A percentile compares a stretch with the other conserved stretches of the same genome.
These are phyloP conservation scores for Oryza longistaminata DNA, from an alignment of 176 grass and related monocot genomes.

Conservation along the genomic window DNA sequence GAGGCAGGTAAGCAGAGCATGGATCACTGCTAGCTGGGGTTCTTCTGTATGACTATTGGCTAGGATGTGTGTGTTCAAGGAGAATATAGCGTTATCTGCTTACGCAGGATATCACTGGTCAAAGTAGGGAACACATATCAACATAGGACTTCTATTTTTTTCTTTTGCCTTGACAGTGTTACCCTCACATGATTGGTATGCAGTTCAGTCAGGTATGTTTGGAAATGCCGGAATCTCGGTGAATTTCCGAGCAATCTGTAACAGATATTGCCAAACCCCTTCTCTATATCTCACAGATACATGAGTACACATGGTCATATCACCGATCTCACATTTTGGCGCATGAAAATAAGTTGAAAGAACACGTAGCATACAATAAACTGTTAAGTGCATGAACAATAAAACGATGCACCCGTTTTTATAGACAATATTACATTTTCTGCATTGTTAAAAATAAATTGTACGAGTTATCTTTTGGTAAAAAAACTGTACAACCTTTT, in stretches of 20 bases:
- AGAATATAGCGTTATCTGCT: background rate
- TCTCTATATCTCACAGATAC: background rate
- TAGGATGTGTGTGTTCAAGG: background rate
- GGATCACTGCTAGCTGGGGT: background rate
- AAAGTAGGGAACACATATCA: background rate
- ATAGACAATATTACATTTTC: no score
- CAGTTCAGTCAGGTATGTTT: background rate
- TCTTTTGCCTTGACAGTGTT: background rate
- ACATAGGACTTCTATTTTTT: background rate
- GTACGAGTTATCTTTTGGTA: no score
- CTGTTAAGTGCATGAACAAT: no score
- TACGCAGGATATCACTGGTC: background rate
- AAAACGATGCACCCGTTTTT: no score
- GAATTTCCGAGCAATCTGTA: background rate
- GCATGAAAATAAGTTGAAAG: background rate
- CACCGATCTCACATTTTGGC: background rate
- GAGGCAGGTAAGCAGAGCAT: background rate
- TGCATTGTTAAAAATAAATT: no score
- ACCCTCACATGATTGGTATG: background rate
- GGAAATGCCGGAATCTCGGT: background rate
- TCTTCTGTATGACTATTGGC: background rate
- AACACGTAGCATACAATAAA: background rate
- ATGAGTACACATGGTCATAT: background rate
- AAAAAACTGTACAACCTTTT: no score
- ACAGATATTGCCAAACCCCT: background rate